Evolutionary conservation across 2,329 filamentous ascomycete species (phyloP).

Genomic region (Aspergillus flavus): DNA sequence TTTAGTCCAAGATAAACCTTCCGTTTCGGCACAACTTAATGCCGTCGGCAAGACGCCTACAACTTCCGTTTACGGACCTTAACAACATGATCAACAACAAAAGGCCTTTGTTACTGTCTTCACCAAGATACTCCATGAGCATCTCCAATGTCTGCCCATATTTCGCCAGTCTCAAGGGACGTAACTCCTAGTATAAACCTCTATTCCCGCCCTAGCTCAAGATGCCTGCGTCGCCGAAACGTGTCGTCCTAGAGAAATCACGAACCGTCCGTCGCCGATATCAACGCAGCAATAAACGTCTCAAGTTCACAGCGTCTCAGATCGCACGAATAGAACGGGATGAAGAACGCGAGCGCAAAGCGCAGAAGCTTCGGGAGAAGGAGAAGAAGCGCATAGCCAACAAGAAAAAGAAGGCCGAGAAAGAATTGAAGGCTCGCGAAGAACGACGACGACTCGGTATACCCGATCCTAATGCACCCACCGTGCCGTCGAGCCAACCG

Average conservation of each 20-base stretch:
- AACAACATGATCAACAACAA: background rate
- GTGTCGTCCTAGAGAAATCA: conserved; percentile 42
- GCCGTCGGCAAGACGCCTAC: conserved; percentile 23
- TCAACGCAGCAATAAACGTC: conserved; percentile 41
- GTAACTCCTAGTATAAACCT: background rate
- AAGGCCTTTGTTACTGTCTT: background rate
- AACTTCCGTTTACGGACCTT: background rate
- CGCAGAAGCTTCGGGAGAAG: conserved; percentile 40
- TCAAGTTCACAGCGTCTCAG: conserved; percentile 38
- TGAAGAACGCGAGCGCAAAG: conserved; percentile 43
- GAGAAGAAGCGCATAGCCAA: conserved; percentile 37
- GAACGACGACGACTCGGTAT: conserved; percentile 35
- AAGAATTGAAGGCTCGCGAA: conserved; percentile 37
- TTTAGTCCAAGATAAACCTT: background rate
- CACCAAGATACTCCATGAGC: background rate
- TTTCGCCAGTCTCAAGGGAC: background rate
- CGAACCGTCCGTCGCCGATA: conserved; percentile 41
- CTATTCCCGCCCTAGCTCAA: conserved; percentile 11
- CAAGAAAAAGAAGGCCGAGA: conserved; percentile 39
- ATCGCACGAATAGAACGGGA: conserved; percentile 45
- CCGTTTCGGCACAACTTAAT: conserved; percentile 34
- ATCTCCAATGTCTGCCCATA: conserved; percentile 10
- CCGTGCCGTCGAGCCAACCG: conserved; percentile 39
- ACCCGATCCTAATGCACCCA: conserved; percentile 33
- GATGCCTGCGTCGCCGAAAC: conserved; percentile 35